A percentile compares a stretch with the other conserved stretches of the same genome.
These are phyloP conservation scores for Neolentinus lepideus DNA, from an alignment of 1,284 basidiomycete species.

Conservation along the genomic window DNA sequence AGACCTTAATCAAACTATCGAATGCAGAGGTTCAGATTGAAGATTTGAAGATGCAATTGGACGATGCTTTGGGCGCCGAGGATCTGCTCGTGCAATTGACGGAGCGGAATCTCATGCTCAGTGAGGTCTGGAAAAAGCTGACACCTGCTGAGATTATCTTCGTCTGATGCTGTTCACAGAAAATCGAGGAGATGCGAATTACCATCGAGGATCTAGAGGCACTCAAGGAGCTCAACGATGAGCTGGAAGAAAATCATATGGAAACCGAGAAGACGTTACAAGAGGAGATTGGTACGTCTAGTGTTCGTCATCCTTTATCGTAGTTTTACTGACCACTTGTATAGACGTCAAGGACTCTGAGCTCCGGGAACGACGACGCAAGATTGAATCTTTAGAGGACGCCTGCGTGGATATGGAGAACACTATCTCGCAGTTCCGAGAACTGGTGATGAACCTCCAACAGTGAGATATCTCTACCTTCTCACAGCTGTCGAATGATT, in stretches of 20 bases:
- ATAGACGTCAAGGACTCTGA: conserved; percentile 68
- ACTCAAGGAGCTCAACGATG: conserved; percentile 93
- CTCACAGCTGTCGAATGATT: not conserved
- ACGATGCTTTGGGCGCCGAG: conserved; percentile 92
- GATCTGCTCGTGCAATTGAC: conserved; percentile 96
- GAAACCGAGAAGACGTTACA: conserved; percentile 92
- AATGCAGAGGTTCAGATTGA: conserved; percentile 90
- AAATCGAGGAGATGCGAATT: conserved; percentile 94
- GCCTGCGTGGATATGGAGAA: conserved; percentile 77
- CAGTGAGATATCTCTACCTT: conserved; percentile 36
- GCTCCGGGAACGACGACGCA: conserved; percentile 60
- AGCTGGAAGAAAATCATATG: conserved; percentile 93
- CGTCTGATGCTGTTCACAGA: conserved; percentile 37
- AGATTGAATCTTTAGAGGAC: conserved; percentile 68
- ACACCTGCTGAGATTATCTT: too few relatives aligned
- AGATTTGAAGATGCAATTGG: conserved; percentile 90
- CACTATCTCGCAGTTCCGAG: conserved; percentile 88
- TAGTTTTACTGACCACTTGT: not conserved
- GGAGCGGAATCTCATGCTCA: conserved; percentile 87
- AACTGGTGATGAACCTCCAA: conserved; percentile 80
- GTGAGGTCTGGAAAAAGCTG: too few relatives aligned
- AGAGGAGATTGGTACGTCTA: conserved; percentile 73
- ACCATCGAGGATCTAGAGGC: conserved; percentile 96
- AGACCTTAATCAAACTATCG: conserved; percentile 69
- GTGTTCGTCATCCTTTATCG: not conserved